Evolutionary conservation across 345 rosid genomes (phyloP).

Genomic region (Barbarea vulgaris): DNA sequence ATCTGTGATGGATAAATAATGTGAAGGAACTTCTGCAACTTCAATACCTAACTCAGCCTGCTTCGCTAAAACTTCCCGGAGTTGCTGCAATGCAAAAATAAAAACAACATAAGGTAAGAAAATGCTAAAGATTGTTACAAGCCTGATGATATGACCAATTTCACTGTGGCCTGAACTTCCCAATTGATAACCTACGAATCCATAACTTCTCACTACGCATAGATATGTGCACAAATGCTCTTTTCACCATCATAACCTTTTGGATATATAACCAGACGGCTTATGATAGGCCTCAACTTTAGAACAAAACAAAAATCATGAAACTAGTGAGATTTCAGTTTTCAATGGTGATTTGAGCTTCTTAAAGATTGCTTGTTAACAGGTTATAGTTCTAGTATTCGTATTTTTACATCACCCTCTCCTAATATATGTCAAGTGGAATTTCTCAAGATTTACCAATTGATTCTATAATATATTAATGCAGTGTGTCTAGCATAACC

Average conservation of each 20-base stretch:
- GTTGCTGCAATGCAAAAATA: slow-evolving; percentile 61
- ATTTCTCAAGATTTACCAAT: background rate
- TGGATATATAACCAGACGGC: background rate
- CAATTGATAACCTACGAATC: background rate
- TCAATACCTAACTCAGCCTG: slow-evolving; percentile 91
- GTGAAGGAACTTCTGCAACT: slow-evolving; percentile 87
- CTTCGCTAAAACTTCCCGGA: slow-evolving; percentile 81
- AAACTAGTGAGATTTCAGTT: background rate
- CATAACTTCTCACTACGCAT: background rate
- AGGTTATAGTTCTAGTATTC: background rate
- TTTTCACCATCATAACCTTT: background rate
- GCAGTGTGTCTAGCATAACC: slow-evolving; percentile 3
- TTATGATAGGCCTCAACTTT: background rate
- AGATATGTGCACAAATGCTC: background rate
- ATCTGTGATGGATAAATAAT: slow-evolving; percentile 59
- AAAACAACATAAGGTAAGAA: background rate
- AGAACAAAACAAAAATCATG: background rate
- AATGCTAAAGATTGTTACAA: background rate
- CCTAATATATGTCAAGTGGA: background rate
- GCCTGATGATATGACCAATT: background rate
- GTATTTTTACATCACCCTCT: slow-evolving; percentile 5
- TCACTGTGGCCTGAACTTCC: background rate
- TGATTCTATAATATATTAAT: background rate
- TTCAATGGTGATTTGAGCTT: background rate
- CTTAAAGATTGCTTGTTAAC: background rate